Evolutionary conservation across 225 moss, liverwort and hornwort species (phyloP), one percentile per base, ranked within the genome.

Genomic region (Marchantia paleacea): DNA sequence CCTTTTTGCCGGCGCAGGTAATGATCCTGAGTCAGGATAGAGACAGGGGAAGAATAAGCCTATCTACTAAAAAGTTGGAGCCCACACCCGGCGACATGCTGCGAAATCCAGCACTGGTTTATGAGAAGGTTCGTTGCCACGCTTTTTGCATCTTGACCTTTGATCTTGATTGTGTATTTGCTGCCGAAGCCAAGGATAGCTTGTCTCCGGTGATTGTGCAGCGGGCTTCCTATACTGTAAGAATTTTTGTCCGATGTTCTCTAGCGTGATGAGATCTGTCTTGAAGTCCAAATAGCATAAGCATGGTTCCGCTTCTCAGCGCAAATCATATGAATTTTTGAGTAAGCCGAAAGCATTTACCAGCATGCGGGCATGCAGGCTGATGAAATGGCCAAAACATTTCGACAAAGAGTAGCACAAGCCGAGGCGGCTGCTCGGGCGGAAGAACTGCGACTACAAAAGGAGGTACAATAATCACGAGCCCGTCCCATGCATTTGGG

Each of bases 1-100:
- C n/a, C n/a, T n/a, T n/a, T n/a, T n/a, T n/a, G n/a, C n/a, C n/a
- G n/a, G 24, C 7, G 78, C 78, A 78, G 78, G 97, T 97, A 74
- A 97, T 97, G 97, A 93, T 97, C 14, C 85, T 97, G 90, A 94
- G 92, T 82, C 97, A 97, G 78, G 97, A 97, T 73, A 97, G 92
- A 78, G 94, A 94, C 51, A 90, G 94, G 87, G 94, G 97, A 14
- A 93, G 97, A 58, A 94, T 97, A 79, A 97, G 97, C 77, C 86
- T 97, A 80, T 97, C 97, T 3, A 97, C 97, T 67, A 97, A 97
- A 75, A 97, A 94, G 81, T 81, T 97, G 82, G 97, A 97, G 85
- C 97, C 97, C 19, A 94, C 93, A 11, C 97, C 97, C 67, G 97
- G 97, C 76, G 97, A 97, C 85, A 97, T 97, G 97, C 85, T 94